phyloP scores from a whole-genome alignment of 2,329 filamentous ascomycete genomes.

The Aureobasidium lini region DNA sequence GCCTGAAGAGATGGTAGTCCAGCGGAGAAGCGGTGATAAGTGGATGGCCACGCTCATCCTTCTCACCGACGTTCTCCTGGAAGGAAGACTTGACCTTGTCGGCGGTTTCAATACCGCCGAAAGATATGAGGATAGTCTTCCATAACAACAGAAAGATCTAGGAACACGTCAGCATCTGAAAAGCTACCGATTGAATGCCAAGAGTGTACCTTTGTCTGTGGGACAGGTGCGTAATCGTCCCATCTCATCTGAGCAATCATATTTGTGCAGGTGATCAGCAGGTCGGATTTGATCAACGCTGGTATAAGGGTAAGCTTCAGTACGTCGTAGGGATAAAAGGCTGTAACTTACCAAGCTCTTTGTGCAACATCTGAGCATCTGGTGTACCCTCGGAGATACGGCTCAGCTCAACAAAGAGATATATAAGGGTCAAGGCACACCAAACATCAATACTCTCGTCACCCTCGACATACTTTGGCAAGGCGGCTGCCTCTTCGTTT shows the following conservation, averaged over 20 bases:
- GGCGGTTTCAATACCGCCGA: slow-evolving; percentile 71
- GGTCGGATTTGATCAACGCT: slow-evolving; percentile 42
- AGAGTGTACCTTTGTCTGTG: slow-evolving; percentile 32
- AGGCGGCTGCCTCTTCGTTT: background rate
- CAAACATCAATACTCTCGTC: slow-evolving; percentile 37
- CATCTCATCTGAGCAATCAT: slow-evolving; percentile 46
- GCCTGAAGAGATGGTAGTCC: slow-evolving; percentile 92
- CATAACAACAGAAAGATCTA: slow-evolving; percentile 76
- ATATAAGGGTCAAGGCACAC: slow-evolving; percentile 43
- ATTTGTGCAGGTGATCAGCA: slow-evolving; percentile 66
- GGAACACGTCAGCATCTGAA: slow-evolving; percentile 19
- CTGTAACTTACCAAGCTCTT: slow-evolving; percentile 16
- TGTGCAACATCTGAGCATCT: slow-evolving; percentile 22
- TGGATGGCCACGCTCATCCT: slow-evolving; percentile 57
- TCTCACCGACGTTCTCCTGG: slow-evolving; percentile 44
- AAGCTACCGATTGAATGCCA: too few species aligned
- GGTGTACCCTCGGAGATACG: slow-evolving; percentile 24
- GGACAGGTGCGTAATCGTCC: slow-evolving; percentile 54
- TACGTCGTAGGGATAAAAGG: background rate
- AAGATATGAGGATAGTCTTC: slow-evolving; percentile 82
- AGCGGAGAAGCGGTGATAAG: slow-evolving; percentile 86
- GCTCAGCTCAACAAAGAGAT: slow-evolving; percentile 42
- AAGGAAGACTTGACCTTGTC: slow-evolving; percentile 66
- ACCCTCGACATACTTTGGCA: slow-evolving; percentile 12
- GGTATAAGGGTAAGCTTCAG: background rate